Evolutionary conservation across 2,329 filamentous ascomycete genomes (phyloP), one percentile per base, ranked within the genome.

Genomic region (Pestalotiopsis sp.): DNA sequence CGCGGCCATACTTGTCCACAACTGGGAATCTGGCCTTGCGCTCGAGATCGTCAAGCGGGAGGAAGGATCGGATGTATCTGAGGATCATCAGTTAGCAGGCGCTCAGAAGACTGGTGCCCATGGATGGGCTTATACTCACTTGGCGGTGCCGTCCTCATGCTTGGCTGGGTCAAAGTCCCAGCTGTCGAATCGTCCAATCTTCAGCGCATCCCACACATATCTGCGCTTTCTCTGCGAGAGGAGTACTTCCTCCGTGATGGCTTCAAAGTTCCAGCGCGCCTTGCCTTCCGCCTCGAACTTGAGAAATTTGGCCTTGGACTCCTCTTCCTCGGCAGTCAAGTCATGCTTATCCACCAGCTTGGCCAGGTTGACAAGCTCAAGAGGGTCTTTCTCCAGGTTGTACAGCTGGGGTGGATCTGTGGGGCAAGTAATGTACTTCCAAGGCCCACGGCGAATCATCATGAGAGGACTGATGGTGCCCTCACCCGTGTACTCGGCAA

Each of bases 401-500:
- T 90, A 98, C 13, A 98, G 87, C 82, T 96, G 93, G 38, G 93
- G 91, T 40, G 92, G 91, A 77, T 98, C 95, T 25, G 91, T 91
- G 6, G 94, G 90, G 75, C 94, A 97, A 71, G 89, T 94, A 72
- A 96, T 90, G 80, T 94, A 97, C 84, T 98, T 98, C 93, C 93
- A 98, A 61, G 88, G 86, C 9, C 93, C 93, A 67, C 94, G 91
- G 68, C 93, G 91, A 77, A 98, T 98, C 95, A 98, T 98, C 86
- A 97, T 93, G 68, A 97, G 88, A 1, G 95, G 95, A 4, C 92
- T 91, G 68, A 97, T 86, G 1, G 95, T 97, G 62, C 95, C 95
- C 81, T 98, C 95, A 64, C 94, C 95, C 77, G 95, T 97, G 83
- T 98, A 98, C 83, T 98, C 95, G 70, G 94, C 94, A 75, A 95